A percentile compares a stretch with the other conserved stretches of the same genome.
Evolutionary conservation across 164 flowering plant species (phyloP).

Genomic region (Malania oleifera): DNA sequence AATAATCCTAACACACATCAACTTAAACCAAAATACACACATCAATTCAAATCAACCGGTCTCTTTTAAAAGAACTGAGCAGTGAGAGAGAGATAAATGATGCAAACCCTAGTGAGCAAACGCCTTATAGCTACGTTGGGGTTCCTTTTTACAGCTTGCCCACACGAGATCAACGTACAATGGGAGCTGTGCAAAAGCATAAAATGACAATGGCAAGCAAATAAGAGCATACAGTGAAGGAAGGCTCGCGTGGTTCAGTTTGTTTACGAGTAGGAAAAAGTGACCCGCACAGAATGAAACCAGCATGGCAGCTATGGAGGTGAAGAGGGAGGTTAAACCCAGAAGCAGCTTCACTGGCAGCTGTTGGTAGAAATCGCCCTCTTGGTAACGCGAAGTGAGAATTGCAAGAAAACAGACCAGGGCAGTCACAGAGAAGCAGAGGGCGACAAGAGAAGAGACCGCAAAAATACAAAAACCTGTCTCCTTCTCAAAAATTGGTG

Average conservation of each 20-base stretch:
- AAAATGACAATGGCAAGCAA: slow-evolving; percentile 14
- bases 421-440: slow-evolving; percentile 23
- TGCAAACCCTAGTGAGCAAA: too few species aligned
- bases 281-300: slow-evolving; percentile 25
- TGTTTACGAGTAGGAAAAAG: slow-evolving; percentile 16
- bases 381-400: slow-evolving; percentile 20
- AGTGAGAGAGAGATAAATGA: too few species aligned
- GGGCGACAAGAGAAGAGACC: slow-evolving; percentile 20
- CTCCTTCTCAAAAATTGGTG: slow-evolving; percentile 10
- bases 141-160: slow-evolving; percentile 10
- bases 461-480: slow-evolving; percentile 19
- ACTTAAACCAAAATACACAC: too few species aligned
- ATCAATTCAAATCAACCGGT: too few species aligned
- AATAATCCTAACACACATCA: too few species aligned
- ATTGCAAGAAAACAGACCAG: slow-evolving; percentile 22
- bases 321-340: slow-evolving; percentile 21
- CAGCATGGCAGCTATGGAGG: slow-evolving; percentile 23
- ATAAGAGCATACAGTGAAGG: slow-evolving; percentile 9
- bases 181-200: slow-evolving; percentile 14
- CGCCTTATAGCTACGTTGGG: too few species aligned
- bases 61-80: too few species aligned
- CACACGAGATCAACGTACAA: slow-evolving; percentile 20
- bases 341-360: slow-evolving; percentile 15
- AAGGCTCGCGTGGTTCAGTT: slow-evolving; percentile 8
- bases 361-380: slow-evolving; percentile 7